Evolutionary conservation across 2,329 filamentous ascomycete genomes (phyloP).

Genomic region (Colletotrichum musicola): DNA sequence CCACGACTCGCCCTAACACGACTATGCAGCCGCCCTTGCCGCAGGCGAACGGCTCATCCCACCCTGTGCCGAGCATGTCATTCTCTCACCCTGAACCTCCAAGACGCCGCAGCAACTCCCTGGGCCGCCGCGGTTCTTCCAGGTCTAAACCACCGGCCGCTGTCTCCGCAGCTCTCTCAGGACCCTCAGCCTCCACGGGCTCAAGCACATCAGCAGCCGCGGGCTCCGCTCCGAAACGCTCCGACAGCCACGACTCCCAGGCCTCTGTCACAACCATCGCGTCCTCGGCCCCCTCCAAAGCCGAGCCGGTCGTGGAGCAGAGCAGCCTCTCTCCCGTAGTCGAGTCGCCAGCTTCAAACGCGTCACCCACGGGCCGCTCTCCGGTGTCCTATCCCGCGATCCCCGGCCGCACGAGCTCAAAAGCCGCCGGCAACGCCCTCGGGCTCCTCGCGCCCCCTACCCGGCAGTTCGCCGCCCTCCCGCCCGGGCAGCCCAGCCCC

Average conservation of each 20-base stretch:
- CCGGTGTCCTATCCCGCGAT: constrained; percentile 51
- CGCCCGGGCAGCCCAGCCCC: constrained; percentile 57
- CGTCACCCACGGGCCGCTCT: constrained; percentile 45
- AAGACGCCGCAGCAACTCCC: constrained; percentile 37
- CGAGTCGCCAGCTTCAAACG: constrained; percentile 57
- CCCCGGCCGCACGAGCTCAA: constrained; percentile 39
- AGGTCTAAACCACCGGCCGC: constrained; percentile 32
- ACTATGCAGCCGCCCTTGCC: constrained; percentile 36
- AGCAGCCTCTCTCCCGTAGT: constrained; percentile 61
- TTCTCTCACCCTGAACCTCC: constrained; percentile 40
- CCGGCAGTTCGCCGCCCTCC: constrained; percentile 48
- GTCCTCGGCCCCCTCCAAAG: constrained; percentile 39
- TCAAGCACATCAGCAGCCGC: neutral
- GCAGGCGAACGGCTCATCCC: constrained; percentile 36
- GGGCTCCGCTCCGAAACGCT: constrained; percentile 27
- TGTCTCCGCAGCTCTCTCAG: constrained; percentile 27
- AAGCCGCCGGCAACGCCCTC: constrained; percentile 40
- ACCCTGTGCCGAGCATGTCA: constrained; percentile 42
- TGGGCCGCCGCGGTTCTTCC: constrained; percentile 30
- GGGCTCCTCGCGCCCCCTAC: constrained; percentile 50
- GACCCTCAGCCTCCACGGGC: neutral
- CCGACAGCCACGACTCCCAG: constrained; percentile 38
- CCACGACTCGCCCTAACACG: constrained; percentile 42
- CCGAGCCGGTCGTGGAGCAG: constrained; percentile 43
- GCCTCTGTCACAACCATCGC: constrained; percentile 55